Evolutionary conservation across 1,284 basidiomycete genomes (phyloP), one percentile per base, ranked within the genome.

Genomic region (Hemileia vastatrix): DNA sequence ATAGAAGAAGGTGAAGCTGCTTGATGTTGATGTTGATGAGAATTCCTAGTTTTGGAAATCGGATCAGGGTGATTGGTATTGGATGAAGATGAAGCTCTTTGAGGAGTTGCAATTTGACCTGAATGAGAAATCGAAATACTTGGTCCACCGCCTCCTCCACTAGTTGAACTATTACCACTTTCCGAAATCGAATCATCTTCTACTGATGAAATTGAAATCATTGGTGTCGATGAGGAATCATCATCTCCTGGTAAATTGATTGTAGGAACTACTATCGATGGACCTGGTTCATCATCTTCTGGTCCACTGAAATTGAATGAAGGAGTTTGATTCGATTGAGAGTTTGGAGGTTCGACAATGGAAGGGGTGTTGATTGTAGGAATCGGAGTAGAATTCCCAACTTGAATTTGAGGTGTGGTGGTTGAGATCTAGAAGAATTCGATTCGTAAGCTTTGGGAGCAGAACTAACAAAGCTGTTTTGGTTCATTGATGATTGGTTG

Each of bases 211-310:
- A 49, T 57, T 32, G 54, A 33, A 31, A 36, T 56, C 52, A 54
- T 53, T 18, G 23, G 31, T 15, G 24, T 27, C 15, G 6, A 47
- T 19, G 55, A 57, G 9, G 57, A 61, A 19, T 64, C 57, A 24
- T 60, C 66, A 11, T 63, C 57, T 9, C 67, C 67, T 6, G 68
- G 67, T n/a, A 70, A 18, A 15, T 64, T 61, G 40, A 70, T 70
- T 9, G 63, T 64, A 1, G 69, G 69, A 9, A 67, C 57, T 4
- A 51, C 45, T 15, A 55, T 15, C 2, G 57, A 23, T 43, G 24
- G 4, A 32, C 36, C 21, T 40, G 11, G 11, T 11, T 21, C 18
- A 11, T 31, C 54, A 15, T 40, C 36, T 9, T 40, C 36, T 9
- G 36, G 36, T 40, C 36, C 36, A 40, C 36, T 40, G 36, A 40